phyloP scores from a whole-genome alignment of 2,329 filamentous ascomycete species.

The Sarocladium brachiariae region DNA sequence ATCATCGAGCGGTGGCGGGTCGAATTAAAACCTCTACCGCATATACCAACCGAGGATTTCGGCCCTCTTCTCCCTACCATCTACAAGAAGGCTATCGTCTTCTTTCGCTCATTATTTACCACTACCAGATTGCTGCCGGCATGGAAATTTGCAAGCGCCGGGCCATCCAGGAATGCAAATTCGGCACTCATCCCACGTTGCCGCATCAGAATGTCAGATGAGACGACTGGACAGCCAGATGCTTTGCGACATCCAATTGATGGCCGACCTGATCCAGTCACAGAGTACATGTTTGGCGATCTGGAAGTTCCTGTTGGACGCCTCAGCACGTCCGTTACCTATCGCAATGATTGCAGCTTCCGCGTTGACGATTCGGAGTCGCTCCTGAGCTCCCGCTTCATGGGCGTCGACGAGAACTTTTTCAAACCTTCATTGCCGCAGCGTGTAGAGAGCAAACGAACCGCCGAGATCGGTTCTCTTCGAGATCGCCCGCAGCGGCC shows the following conservation, averaged over 20 bases:
- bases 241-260: conserved; percentile 44
- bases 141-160: conserved; percentile 74
- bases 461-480: conserved; percentile 64
- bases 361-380: conserved; percentile 87
- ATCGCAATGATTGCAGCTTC: conserved; percentile 85
- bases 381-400: conserved; percentile 84
- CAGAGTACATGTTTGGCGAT: conserved; percentile 73
- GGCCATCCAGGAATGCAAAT: conserved; percentile 63
- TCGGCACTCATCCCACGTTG: conserved; percentile 68
- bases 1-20: conserved; percentile 88
- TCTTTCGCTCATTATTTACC: conserved; percentile 84
- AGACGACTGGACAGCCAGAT: conserved; percentile 51
- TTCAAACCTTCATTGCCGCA: conserved; percentile 71
- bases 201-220: conserved; percentile 62
- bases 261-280: conserved; percentile 41
- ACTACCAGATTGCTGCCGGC: conserved; percentile 76
- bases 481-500: conserved; percentile 51
- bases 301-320: conserved; percentile 82
- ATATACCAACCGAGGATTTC: conserved; percentile 53
- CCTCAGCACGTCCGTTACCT: conserved; percentile 73
- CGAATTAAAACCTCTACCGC: conserved; percentile 53
- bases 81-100: conserved; percentile 95
- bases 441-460: conserved; percentile 32
- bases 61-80: conserved; percentile 68
- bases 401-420: conserved; percentile 82